Base-by-base conservation (phyloP, 2,329 filamentous ascomycete species). In the Talaromyces sp. region DNA sequence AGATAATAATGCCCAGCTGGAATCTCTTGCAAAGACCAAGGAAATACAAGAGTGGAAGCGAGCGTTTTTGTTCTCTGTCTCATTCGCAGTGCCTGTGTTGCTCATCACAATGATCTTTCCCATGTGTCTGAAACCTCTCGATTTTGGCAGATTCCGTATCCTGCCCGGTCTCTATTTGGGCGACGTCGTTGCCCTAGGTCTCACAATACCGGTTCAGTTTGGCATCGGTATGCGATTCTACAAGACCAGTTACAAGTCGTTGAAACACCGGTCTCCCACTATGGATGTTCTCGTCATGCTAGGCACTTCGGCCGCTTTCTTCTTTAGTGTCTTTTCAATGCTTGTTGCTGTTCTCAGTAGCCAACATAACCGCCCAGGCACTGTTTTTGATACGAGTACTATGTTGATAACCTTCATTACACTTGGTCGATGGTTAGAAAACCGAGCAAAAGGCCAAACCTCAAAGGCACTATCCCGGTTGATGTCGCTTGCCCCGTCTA, bases 371-470 rank as follows among this genome's bases (percentile, higher is more conserved):
- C 84, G 89, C 50, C 94, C 94, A 0, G 87, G 85, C 62, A 97
- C 91, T 1, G 89, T 97, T 15, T 99, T 99, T 67, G 94, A 99
- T 69, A 99, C 94, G 1, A 97, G 92, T 74, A 96, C 91, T 21
- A 99, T 97, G 94, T 81, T 99, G 53, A 92, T 99, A 72, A 96
- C 91, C 0, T 97, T 99, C 70, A 91, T 97, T 72, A 91, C 89
- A 1, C 77, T 99, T 2, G 91, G 94, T 3, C 87, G 94, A 36
- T 99, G 89, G 77, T 77, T 99, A 17, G 94, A 99, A 75, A 99
- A 97, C 70, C 81, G 87, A 17, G 94, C 94, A 54, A 99, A 97
- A 77, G 94, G 94, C 0, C 90, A 97, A 75, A 99, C 94, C 0
- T 97, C 92, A 5, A 94, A 90, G 70, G 94, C 94, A 0, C 82